Evolutionary conservation across 73 alveolate species (phyloP), one percentile per base, ranked within the genome.

Genomic region (Blepharisma japonicum): DNA sequence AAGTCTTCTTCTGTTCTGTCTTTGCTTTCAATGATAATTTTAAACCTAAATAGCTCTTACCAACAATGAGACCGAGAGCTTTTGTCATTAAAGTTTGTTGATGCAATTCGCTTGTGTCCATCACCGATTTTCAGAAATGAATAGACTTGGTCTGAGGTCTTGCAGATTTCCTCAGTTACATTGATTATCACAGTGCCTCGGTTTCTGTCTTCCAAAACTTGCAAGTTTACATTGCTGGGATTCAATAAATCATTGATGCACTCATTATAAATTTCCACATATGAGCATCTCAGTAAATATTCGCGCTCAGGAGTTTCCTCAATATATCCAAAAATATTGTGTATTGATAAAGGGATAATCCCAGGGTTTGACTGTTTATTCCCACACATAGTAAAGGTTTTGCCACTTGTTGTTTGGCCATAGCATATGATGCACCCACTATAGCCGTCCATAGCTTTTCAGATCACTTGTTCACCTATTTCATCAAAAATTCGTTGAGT

Each of bases 341-440:
- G 87, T 39, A 83, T 61, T 23, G 81, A 18, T 21, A 83, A 45
- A 11, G 86, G 90, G 23, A 83, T 45, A 2, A 83, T 39, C 6
- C 90, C 90, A 6, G 90, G 90, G 6, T 11, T 21, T 42, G 71
- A 55, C 21, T 83, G 81, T 61, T 80, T 78, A 27, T 83, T 83
- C 1, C 99, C 99, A 88, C 90, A 95, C 99, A 95, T 95, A 6
- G 98, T 91, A 76, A 46, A 93, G 27, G 99, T 95, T 89, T 95
- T 95, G 8, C 99, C 99, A 85, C 96, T 82, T n/a, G 98, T 98
- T 18, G 99, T 95, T 77, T 95, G 91, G 9, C 99, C 99, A 80
- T 95, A 95, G 42, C 95, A 97, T 68, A 95, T 92, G 2, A 95
- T 78, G 25, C 98, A 93, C 18, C 95, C 94, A 78, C 93, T 95